A percentile compares a stretch with the other conserved stretches of the same genome.
phyloP scores from a whole-genome alignment of 768 basidiomycete species.

The Suillus fuscotomentosus region DNA sequence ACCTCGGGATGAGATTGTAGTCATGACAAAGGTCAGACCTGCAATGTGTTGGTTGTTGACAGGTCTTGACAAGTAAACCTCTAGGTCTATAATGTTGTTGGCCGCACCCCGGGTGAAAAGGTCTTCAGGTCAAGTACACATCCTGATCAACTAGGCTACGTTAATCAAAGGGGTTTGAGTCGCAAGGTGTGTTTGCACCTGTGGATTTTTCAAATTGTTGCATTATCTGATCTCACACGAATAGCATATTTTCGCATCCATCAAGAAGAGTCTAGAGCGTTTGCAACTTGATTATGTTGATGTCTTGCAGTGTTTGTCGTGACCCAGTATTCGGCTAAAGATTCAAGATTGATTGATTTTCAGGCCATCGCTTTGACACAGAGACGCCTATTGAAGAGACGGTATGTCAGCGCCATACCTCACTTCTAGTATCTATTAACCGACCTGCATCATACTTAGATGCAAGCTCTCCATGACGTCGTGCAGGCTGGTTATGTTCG shows the following conservation, averaged over 20 bases:
- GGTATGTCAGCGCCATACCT: slow-evolving; percentile 36
- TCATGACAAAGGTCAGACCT: slow-evolving; percentile 43
- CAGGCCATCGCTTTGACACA: slow-evolving; percentile 32
- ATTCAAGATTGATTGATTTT: slow-evolving; percentile 19
- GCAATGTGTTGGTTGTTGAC: background rate
- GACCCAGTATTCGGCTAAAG: background rate
- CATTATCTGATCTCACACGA: background rate
- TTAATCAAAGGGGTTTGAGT: slow-evolving; percentile 51
- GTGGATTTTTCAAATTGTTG: background rate
- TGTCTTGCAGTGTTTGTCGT: slow-evolving; percentile 58
- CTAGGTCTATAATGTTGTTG: slow-evolving; percentile 16
- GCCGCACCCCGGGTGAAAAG: slow-evolving; percentile 7
- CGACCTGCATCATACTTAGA: slow-evolving; percentile 30
- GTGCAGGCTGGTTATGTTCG: slow-evolving; percentile 62
- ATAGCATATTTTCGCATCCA: slow-evolving; percentile 71
- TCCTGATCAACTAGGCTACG: slow-evolving; percentile 44
- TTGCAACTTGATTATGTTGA: slow-evolving; percentile 79
- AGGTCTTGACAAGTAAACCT: background rate
- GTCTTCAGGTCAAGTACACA: slow-evolving; percentile 1
- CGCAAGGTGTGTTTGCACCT: slow-evolving; percentile 35
- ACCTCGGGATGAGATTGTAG: slow-evolving; percentile 43
- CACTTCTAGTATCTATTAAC: background rate
- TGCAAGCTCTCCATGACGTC: slow-evolving; percentile 71
- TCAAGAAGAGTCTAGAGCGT: slow-evolving; percentile 60
- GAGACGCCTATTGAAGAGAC: slow-evolving; percentile 30